phyloP scores from a whole-genome alignment of 108 stramenopile species.

The Craspedostauros australis region DNA sequence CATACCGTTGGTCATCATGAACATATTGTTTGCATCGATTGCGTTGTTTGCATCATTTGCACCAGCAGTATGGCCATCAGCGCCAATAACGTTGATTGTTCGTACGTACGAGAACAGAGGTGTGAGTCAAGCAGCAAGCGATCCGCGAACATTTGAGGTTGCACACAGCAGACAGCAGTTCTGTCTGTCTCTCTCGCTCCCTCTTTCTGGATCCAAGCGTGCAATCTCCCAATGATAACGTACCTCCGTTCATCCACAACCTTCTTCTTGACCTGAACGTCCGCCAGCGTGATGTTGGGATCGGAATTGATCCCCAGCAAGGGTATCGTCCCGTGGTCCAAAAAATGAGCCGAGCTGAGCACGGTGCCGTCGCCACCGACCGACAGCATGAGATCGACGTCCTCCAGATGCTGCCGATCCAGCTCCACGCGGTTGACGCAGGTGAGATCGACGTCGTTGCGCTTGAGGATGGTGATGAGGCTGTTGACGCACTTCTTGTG shows the following conservation, averaged over 20 bases:
- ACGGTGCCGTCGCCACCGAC: slow-evolving; percentile 97
- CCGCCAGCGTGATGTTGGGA: slow-evolving; percentile 46
- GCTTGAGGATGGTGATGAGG: slow-evolving; percentile 49
- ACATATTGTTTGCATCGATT: too few species aligned
- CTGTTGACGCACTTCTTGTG: slow-evolving; percentile 87
- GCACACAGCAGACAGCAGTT: too few species aligned
- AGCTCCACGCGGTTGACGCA: slow-evolving; percentile 92
- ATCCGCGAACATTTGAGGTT: too few species aligned
- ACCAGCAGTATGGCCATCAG: too few species aligned
- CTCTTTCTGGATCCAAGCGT: too few species aligned
- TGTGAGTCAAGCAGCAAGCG: too few species aligned
- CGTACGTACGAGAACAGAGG: too few species aligned
- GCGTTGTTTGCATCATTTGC: too few species aligned
- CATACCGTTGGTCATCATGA: too few species aligned
- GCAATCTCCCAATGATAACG: too few species aligned
- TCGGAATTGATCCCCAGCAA: slow-evolving; percentile 80
- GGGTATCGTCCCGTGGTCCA: slow-evolving; percentile 85
- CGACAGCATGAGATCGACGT: slow-evolving; percentile 89
- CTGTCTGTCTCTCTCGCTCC: too few species aligned
- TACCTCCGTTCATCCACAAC: slow-evolving; percentile 76
- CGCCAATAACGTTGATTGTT: too few species aligned
- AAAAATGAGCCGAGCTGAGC: slow-evolving; percentile 78
- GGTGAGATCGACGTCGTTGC: slow-evolving; percentile 71
- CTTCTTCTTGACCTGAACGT: slow-evolving; percentile 59
- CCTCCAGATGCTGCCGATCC: slow-evolving; percentile 88